Percentiles rank a stretch among this genome's conserved stretches.
Evolutionary conservation across 1,284 basidiomycete species (phyloP).

Genomic region (Dichomitus squalens): DNA sequence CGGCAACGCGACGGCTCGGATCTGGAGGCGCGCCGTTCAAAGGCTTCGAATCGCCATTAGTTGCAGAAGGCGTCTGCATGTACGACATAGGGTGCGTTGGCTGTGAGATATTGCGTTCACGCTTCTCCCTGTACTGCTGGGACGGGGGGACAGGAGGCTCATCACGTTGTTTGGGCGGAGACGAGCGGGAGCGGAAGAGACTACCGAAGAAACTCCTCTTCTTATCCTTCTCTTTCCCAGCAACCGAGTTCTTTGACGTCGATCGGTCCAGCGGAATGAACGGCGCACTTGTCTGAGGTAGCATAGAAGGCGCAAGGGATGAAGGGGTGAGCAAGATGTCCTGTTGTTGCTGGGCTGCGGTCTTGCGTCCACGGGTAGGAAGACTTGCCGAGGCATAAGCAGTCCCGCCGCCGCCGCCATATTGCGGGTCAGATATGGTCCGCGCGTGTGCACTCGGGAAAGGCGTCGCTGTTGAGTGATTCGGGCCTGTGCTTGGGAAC

Average conservation of each 20-base stretch:
- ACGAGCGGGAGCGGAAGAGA: constrained; percentile 40
- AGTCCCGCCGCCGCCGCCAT: constrained; percentile 3
- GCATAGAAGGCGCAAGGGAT: constrained; percentile 33
- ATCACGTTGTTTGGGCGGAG: constrained; percentile 33
- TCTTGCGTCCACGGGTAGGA: constrained; percentile 21
- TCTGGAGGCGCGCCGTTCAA: neutral
- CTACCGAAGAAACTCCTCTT: constrained; percentile 38
- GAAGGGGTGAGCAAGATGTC: constrained; percentile 34
- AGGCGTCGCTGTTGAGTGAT: constrained; percentile 4
- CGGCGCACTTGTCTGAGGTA: constrained; percentile 16
- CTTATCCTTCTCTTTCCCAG: constrained; percentile 34
- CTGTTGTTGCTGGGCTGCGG: constrained; percentile 22
- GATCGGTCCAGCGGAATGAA: constrained; percentile 15
- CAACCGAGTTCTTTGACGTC: constrained; percentile 26
- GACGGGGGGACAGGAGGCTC: constrained; percentile 25
- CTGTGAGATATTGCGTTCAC: constrained; percentile 31
- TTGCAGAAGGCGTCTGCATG: neutral
- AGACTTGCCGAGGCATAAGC: constrained; percentile 13
- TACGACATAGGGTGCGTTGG: constrained; percentile 21
- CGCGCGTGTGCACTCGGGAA: constrained; percentile 26
- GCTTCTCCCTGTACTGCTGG: constrained; percentile 21
- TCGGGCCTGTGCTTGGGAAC: constrained; percentile 16
- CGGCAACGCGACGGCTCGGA: neutral
- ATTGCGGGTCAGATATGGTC: constrained; percentile 31
- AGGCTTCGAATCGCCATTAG: neutral